phyloP scores from a whole-genome alignment of 345 rosid species.

The Turritis glabra region DNA sequence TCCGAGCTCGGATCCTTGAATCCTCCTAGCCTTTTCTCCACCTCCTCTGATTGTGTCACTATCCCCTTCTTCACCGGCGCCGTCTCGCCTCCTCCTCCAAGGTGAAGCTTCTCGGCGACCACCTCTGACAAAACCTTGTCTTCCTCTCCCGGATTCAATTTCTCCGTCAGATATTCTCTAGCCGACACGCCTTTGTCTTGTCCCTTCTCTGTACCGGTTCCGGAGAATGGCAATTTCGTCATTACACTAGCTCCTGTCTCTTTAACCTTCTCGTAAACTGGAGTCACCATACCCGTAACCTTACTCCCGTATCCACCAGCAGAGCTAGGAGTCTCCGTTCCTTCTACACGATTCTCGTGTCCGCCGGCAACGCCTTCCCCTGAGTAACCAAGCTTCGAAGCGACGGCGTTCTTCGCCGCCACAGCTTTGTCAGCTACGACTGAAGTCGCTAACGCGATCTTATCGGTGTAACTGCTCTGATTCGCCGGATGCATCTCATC shows the following conservation, averaged over 20 bases:
- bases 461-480: conserved; percentile 48
- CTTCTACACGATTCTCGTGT: background rate
- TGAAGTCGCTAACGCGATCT: conserved; percentile 48
- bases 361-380: conserved; percentile 17
- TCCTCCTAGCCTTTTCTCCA: conserved; percentile 44
- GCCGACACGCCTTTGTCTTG: conserved; percentile 57
- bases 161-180: conserved; percentile 55
- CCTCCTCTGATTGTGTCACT: conserved; percentile 65
- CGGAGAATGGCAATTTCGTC: conserved; percentile 38
- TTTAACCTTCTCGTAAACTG: conserved; percentile 53
- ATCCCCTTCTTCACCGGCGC: conserved; percentile 35
- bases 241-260: conserved; percentile 45
- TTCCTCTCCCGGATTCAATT: conserved; percentile 75
- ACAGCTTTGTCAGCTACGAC: conserved; percentile 52
- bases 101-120: conserved; percentile 50
- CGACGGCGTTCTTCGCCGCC: conserved; percentile 49
- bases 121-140: conserved; percentile 66
- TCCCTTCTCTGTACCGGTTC: conserved; percentile 2
- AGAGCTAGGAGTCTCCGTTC: background rate
- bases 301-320: conserved; percentile 51
- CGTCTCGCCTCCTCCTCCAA: conserved; percentile 27
- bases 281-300: conserved; percentile 43
- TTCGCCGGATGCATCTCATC: conserved; percentile 19
- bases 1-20: conserved; percentile 30
- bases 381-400: conserved; percentile 64